These are phyloP conservation scores for Agaricus blazei DNA, from an alignment of 768 basidiomycete genomes.

Conservation along the genomic window DNA sequence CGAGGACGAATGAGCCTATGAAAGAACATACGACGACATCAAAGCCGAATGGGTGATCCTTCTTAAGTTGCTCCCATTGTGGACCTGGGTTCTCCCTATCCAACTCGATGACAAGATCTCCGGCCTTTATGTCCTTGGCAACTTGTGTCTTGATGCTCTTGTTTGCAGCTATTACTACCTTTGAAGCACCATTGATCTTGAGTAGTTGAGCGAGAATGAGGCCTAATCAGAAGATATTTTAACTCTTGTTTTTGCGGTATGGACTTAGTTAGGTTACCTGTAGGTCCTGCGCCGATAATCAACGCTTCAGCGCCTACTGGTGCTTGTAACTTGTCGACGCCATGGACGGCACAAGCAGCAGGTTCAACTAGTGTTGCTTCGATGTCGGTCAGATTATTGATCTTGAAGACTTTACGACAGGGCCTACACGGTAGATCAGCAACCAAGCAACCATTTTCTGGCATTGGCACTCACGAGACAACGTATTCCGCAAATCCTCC, in stretches of 20 bases:
- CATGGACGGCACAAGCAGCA: conserved; percentile 88
- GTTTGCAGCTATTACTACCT: conserved; percentile 82
- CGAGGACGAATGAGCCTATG: neutral
- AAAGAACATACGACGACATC: conserved; percentile 55
- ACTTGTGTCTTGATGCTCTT: conserved; percentile 89
- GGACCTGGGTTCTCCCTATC: conserved; percentile 68
- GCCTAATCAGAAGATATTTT: conserved; percentile 18
- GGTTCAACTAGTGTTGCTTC: conserved; percentile 88
- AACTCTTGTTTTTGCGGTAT: neutral
- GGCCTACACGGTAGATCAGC: neutral
- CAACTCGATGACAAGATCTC: conserved; percentile 81
- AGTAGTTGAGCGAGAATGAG: conserved; percentile 85
- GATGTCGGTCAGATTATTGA: conserved; percentile 81
- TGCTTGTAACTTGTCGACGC: conserved; percentile 81
- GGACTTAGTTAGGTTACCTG: conserved; percentile 22
- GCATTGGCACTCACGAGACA: conserved; percentile 54
- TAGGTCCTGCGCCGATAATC: conserved; percentile 84
- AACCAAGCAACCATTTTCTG: neutral
- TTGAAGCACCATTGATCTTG: conserved; percentile 79
- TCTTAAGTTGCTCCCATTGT: conserved; percentile 78
- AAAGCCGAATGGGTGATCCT: conserved; percentile 83
- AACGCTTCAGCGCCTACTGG: conserved; percentile 82
- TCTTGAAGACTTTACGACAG: conserved; percentile 74
- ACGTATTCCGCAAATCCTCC: conserved; percentile 92
- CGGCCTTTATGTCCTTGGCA: conserved; percentile 73